These are phyloP conservation scores for Tetrastigma voinierianum DNA, from an alignment of 164 flowering plant genomes.

Conservation along the genomic window DNA sequence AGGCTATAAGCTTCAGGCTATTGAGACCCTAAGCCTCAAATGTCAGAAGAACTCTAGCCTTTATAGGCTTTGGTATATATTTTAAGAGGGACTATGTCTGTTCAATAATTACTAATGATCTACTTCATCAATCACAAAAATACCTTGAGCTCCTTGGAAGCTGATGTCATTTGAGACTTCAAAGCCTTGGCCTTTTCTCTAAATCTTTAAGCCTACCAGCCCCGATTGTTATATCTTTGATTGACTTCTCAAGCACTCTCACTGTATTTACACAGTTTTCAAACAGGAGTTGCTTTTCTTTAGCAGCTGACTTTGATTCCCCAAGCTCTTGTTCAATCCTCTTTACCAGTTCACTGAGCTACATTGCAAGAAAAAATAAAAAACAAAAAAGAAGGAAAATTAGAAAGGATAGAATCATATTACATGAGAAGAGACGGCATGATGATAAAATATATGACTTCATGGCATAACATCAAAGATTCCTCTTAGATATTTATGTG, in stretches of 20 bases:
- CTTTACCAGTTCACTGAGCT: conserved; percentile 81
- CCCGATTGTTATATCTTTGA: conserved; percentile 70
- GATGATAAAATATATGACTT: not conserved
- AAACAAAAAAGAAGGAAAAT: not conserved
- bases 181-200: conserved; percentile 70
- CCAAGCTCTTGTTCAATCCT: conserved; percentile 77
- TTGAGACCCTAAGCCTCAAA: no score
- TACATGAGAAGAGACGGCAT: not conserved
- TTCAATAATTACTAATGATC: no score
- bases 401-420: not conserved
- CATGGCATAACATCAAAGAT: not conserved
- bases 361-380: conserved; percentile 15
- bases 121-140: conserved; percentile 1
- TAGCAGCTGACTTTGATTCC: conserved; percentile 55
- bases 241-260: conserved; percentile 64
- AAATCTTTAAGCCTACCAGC: conserved; percentile 67
- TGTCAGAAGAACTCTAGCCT: no score
- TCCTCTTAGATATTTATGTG: no score
- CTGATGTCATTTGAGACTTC: conserved; percentile 71
- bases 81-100: no score
- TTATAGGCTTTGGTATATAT: no score
- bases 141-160: conserved; percentile 86
- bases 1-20: no score
- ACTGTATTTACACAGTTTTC: conserved; percentile 55
- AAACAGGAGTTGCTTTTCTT: conserved; percentile 54